Conservation (phyloP, 1,284 basidiomycete genomes). For the Ustilago xerochloae region DNA sequence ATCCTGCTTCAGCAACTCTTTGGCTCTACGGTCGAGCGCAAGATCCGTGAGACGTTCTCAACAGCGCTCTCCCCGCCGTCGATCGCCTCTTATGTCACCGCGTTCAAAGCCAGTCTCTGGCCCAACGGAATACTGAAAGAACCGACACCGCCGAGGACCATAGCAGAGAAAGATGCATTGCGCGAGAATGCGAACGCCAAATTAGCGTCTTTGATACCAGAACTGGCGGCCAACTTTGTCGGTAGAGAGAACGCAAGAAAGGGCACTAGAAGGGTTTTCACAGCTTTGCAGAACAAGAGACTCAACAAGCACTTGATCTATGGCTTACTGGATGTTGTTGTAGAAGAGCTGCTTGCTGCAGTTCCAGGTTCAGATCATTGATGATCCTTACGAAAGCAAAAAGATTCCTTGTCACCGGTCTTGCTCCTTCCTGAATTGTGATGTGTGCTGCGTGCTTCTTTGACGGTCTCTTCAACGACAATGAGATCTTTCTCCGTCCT, state of each 20-base stretch:
- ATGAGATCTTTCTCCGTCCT: too few relatives aligned
- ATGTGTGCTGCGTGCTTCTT: background rate
- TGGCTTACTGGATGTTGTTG: conserved; percentile 44
- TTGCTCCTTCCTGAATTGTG: too few relatives aligned
- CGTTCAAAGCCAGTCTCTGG: conserved; percentile 80
- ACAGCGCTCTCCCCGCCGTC: conserved; percentile 68
- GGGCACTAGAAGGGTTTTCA: conserved; percentile 88
- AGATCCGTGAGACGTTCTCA: conserved; percentile 81
- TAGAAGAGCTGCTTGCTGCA: conserved; percentile 43
- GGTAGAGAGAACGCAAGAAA: conserved; percentile 90
- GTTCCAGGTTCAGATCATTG: background rate
- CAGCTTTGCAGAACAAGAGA: conserved; percentile 88
- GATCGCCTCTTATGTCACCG: conserved; percentile 75
- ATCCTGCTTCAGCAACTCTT: conserved; percentile 94
- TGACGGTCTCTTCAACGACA: background rate
- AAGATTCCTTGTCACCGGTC: too few relatives aligned
- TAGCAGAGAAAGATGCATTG: conserved; percentile 81
- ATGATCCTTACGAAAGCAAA: too few relatives aligned
- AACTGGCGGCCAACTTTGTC: conserved; percentile 94
- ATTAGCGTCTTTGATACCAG: conserved; percentile 89
- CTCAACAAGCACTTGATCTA: conserved; percentile 74
- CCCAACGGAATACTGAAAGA: conserved; percentile 80
- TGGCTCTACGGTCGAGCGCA: conserved; percentile 96
- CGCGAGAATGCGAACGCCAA: conserved; percentile 87
- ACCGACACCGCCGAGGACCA: conserved; percentile 75